These are phyloP conservation scores for Linum usitatissimum DNA, from an alignment of 345 rosid genomes.

Conservation along the genomic window DNA sequence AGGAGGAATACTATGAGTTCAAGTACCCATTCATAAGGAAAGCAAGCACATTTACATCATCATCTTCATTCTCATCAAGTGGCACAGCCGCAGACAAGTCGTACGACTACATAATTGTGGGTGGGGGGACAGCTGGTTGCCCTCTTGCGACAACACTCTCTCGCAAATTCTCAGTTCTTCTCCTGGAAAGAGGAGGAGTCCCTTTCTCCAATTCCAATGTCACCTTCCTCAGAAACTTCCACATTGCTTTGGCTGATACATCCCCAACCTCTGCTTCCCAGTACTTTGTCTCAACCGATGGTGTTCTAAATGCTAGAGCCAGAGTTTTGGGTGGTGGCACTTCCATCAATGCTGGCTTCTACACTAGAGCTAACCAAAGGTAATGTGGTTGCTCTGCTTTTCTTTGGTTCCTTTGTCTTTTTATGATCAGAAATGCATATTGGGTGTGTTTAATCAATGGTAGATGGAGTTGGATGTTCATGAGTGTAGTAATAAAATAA, in stretches of 20 bases:
- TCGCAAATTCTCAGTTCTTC: constrained; percentile 58
- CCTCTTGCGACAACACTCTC: constrained; percentile 91
- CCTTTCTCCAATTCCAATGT: constrained; percentile 87
- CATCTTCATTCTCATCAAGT: constrained; percentile 45
- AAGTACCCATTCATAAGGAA: constrained; percentile 57
- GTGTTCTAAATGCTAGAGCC: constrained; percentile 79
- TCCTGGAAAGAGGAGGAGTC: constrained; percentile 91
- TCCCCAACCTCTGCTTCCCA: constrained; percentile 84
- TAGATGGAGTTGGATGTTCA: too few relatives aligned
- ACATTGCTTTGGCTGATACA: constrained; percentile 62
- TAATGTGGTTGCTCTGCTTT: constrained; percentile 18
- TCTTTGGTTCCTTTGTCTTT: not conserved
- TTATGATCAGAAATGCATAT: too few relatives aligned
- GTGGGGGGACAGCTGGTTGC: constrained; percentile 97
- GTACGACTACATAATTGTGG: constrained; percentile 79
- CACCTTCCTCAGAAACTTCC: constrained; percentile 70
- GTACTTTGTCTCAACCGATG: constrained; percentile 73
- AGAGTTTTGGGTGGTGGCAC: constrained; percentile 92
- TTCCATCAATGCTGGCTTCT: constrained; percentile 91
- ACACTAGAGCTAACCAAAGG: constrained; percentile 64
- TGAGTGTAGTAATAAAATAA: not conserved
- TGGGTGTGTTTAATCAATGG: not conserved
- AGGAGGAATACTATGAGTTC: not conserved
- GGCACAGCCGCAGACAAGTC: constrained; percentile 20
- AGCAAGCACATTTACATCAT: constrained; percentile 69